Conservation (phyloP, 2,329 filamentous ascomycete genomes). For the Pseudogymnoascus destructans region DNA sequence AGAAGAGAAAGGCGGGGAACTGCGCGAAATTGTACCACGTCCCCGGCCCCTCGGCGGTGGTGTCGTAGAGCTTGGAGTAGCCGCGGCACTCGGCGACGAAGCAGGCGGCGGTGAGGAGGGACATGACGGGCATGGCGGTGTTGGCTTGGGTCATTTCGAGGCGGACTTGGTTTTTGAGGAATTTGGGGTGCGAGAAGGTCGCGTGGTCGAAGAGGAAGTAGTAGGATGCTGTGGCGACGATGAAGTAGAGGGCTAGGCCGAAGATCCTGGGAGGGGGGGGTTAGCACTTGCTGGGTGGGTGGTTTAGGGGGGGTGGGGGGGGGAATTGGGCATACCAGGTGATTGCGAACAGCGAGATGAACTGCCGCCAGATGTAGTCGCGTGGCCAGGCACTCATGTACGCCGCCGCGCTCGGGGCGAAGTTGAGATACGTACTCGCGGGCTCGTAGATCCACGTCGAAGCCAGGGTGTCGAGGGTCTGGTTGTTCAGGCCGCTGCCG, state of each 20-base stretch:
- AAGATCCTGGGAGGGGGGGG: slow-evolving; percentile 53
- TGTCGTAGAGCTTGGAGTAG: slow-evolving; percentile 77
- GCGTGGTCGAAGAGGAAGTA: slow-evolving; percentile 83
- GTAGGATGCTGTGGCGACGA: slow-evolving; percentile 74
- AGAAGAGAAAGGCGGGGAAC: slow-evolving; percentile 76
- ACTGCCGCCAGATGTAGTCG: slow-evolving; percentile 66
- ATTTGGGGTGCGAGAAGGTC: slow-evolving; percentile 81
- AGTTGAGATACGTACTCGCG: slow-evolving; percentile 52
- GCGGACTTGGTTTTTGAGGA: slow-evolving; percentile 82
- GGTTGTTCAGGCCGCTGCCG: slow-evolving; percentile 32
- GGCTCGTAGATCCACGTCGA: slow-evolving; percentile 59
- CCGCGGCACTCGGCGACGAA: slow-evolving; percentile 77
- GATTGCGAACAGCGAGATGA: slow-evolving; percentile 64
- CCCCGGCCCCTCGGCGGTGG: slow-evolving; percentile 60
- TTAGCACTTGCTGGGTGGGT: neutral
- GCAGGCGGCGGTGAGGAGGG: slow-evolving; percentile 65
- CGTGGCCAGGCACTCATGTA: slow-evolving; percentile 66
- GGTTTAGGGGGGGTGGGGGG: neutral
- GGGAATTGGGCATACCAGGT: slow-evolving; percentile 54
- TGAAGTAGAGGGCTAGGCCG: slow-evolving; percentile 70
- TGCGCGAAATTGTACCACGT: slow-evolving; percentile 67
- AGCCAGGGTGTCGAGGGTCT: slow-evolving; percentile 44
- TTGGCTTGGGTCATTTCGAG: slow-evolving; percentile 76
- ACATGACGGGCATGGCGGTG: slow-evolving; percentile 67
- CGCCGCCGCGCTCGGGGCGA: slow-evolving; percentile 62